Percentiles rank a stretch among this genome's conserved stretches.
Evolutionary conservation across 768 basidiomycete genomes (phyloP).

Genomic region (Holtermanniella nyarrowii): DNA sequence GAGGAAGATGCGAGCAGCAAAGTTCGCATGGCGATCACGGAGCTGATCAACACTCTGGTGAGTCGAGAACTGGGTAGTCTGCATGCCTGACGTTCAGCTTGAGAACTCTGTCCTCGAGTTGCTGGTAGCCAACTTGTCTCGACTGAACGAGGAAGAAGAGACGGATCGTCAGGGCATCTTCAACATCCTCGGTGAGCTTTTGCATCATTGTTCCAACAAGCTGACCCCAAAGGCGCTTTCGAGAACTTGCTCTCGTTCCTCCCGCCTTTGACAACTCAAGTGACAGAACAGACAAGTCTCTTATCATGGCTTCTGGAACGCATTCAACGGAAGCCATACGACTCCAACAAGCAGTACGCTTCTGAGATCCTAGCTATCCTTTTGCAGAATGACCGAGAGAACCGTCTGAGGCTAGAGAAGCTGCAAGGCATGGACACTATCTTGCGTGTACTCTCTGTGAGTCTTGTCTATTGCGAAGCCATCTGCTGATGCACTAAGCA

Average conservation of each 20-base stretch:
- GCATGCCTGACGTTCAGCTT: constrained; percentile 47
- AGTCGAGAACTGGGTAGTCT: constrained; percentile 27
- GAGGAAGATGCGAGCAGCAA: constrained; percentile 45
- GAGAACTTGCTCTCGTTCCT: constrained; percentile 86
- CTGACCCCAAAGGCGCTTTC: constrained; percentile 56
- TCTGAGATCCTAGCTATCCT: constrained; percentile 89
- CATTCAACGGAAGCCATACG: constrained; percentile 59
- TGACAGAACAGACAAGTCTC: constrained; percentile 65
- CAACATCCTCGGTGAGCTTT: constrained; percentile 53
- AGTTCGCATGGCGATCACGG: constrained; percentile 49
- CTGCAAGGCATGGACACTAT: constrained; percentile 66
- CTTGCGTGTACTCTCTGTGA: constrained; percentile 69
- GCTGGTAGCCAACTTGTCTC: constrained; percentile 73
- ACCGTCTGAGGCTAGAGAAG: constrained; percentile 59
- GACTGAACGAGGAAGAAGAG: constrained; percentile 85
- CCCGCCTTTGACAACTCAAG: constrained; percentile 57
- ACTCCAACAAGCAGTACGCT: constrained; percentile 86
- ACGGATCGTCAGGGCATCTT: constrained; percentile 85
- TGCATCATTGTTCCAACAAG: background rate
- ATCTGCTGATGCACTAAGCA: constrained; percentile 47
- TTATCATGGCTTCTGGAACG: constrained; percentile 70
- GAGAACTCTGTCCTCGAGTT: constrained; percentile 76
- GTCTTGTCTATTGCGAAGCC: constrained; percentile 33
- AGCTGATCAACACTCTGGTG: constrained; percentile 65
- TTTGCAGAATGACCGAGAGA: constrained; percentile 61